Percentiles rank a stretch among this genome's conserved stretches.
Conservation (phyloP, 305 asterid genomes). For the Rubia tinctorum region DNA sequence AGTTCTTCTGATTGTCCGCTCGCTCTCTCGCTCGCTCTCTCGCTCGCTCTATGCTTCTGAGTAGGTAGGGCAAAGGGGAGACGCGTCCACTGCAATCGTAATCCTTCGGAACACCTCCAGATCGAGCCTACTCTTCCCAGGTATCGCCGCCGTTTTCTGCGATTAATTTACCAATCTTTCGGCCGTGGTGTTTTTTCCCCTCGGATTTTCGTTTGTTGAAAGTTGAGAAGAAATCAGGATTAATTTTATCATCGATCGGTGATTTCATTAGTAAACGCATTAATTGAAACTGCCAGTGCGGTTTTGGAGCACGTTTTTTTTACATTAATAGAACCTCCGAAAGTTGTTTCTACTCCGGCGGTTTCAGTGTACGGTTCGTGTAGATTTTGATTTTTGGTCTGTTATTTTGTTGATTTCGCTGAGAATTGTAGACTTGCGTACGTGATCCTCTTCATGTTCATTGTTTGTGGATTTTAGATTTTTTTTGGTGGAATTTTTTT, state of each 20-base stretch:
- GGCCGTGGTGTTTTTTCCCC: background rate
- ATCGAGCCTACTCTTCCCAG: background rate
- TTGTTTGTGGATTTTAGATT: background rate
- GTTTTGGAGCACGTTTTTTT: background rate
- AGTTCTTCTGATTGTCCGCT: background rate
- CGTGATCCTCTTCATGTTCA: no score
- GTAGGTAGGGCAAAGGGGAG: conserved; percentile 8
- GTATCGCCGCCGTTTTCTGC: conserved; percentile 1
- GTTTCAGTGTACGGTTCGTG: background rate
- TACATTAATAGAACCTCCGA: background rate
- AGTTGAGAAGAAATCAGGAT: background rate
- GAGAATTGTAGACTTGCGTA: no score
- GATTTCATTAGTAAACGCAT: background rate
- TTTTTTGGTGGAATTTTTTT: background rate
- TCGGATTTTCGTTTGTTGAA: background rate
- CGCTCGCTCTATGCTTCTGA: background rate
- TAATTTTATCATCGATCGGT: background rate
- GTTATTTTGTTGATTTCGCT: background rate
- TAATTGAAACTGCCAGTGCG: background rate
- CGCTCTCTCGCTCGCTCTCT: background rate
- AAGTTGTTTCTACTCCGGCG: background rate
- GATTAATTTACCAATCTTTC: background rate
- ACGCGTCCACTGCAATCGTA: background rate
- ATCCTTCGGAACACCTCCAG: background rate
- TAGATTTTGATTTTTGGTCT: background rate